Conservation (phyloP, 2,329 filamentous ascomycete genomes). For the Aspergillus tamarii region DNA sequence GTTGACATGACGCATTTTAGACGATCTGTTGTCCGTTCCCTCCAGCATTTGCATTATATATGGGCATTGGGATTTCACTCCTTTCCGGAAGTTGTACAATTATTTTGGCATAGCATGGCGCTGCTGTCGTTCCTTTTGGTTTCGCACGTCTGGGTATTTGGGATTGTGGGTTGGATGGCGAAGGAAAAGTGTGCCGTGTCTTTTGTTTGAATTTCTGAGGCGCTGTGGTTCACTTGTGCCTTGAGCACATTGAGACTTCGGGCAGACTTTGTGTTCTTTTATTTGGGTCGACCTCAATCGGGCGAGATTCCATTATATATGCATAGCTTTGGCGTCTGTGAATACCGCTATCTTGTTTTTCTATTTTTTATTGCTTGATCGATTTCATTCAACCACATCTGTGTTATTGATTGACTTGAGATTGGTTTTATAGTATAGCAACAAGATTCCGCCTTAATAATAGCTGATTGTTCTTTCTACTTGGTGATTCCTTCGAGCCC, state of each 20-base stretch:
- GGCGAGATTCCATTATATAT: conserved; percentile 9
- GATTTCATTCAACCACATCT: conserved; percentile 2
- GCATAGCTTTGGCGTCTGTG: conserved; percentile 36
- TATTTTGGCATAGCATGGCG: conserved; percentile 40
- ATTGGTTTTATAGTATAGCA: conserved; percentile 6
- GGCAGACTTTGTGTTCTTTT: conserved; percentile 1
- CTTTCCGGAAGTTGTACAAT: conserved; percentile 39
- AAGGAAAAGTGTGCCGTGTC: conserved; percentile 24
- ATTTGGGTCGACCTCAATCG: background rate
- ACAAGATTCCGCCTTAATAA: background rate
- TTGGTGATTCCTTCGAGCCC: background rate
- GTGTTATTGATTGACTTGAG: conserved; percentile 4
- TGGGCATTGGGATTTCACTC: conserved; percentile 40
- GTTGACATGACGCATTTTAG: conserved; percentile 33
- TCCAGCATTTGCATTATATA: conserved; percentile 32
- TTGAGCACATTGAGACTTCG: background rate
- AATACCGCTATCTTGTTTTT: conserved; percentile 5
- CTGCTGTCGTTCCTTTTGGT: conserved; percentile 43
- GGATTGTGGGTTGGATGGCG: conserved; percentile 21
- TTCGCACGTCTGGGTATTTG: conserved; percentile 35
- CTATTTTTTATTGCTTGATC: background rate
- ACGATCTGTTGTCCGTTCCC: conserved; percentile 40
- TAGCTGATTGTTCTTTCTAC: background rate
- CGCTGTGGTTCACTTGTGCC: background rate
- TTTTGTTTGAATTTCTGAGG: conserved; percentile 11